phyloP scores from a whole-genome alignment of 1,284 basidiomycete species.

The Entoloma clypeatum region DNA sequence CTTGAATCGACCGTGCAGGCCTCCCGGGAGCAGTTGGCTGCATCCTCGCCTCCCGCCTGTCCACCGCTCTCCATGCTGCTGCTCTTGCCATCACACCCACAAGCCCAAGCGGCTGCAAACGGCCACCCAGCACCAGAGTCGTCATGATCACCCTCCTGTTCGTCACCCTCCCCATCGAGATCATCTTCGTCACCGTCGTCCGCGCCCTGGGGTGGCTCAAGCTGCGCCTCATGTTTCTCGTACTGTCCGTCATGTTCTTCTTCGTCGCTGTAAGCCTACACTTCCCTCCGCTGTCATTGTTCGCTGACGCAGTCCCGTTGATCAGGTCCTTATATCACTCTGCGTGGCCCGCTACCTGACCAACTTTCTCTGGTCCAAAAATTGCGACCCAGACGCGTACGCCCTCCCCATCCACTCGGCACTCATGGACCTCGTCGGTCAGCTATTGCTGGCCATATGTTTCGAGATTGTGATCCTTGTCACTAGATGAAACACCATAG shows the following conservation, averaged over 20 bases:
- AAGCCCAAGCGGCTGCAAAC: constrained; percentile 6
- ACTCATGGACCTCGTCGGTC: constrained; percentile 88
- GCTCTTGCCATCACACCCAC: constrained; percentile 28
- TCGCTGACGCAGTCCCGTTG: neutral
- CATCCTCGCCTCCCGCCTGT: constrained; percentile 88
- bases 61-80: constrained; percentile 76
- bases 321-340: constrained; percentile 69
- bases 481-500: too few species aligned
- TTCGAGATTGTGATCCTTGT: constrained; percentile 57
- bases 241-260: constrained; percentile 66
- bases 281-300: neutral
- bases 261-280: constrained; percentile 61
- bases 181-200: constrained; percentile 68
- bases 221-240: constrained; percentile 62
- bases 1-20: constrained; percentile 37
- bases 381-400: constrained; percentile 91
- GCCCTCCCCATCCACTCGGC: constrained; percentile 90
- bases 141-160: constrained; percentile 66
- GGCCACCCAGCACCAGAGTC: constrained; percentile 42
- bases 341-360: constrained; percentile 68
- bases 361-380: constrained; percentile 75
- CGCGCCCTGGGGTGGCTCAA: constrained; percentile 72
- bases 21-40: constrained; percentile 87
- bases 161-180: constrained; percentile 75
- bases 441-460: constrained; percentile 74